Evolutionary conservation across 257 asterid genomes (phyloP).

Genomic region (Haberlea rhodopensis): DNA sequence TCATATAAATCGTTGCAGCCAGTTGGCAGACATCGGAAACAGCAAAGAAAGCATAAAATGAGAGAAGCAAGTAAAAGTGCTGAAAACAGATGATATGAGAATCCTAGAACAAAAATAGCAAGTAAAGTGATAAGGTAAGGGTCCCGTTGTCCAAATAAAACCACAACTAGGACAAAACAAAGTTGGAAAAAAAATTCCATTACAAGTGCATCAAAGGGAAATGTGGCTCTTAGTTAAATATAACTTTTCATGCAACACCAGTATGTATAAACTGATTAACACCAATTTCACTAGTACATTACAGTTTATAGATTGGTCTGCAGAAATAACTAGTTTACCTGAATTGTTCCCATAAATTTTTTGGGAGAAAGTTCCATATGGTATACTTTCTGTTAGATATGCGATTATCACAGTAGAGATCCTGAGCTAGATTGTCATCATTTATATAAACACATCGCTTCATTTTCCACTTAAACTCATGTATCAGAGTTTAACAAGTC

Average conservation of each 20-base stretch:
- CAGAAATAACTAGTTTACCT: conserved; percentile 46
- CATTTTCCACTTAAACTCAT: conserved; percentile 49
- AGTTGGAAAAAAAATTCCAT: not conserved
- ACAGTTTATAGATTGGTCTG: not conserved
- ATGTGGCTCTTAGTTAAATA: conserved; percentile 13
- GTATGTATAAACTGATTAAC: not conserved
- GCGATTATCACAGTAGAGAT: conserved; percentile 80
- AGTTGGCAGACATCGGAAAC: not conserved
- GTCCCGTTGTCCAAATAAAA: conserved; percentile 11
- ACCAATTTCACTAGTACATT: conserved; percentile 12
- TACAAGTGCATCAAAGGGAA: conserved; percentile 15
- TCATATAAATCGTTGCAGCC: not conserved
- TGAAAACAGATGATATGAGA: conserved; percentile 5
- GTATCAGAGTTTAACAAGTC: conserved; percentile 26
- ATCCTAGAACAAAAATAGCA: not conserved
- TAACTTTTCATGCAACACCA: conserved; percentile 13
- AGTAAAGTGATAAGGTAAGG: conserved; percentile 16
- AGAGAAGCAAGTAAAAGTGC: not conserved
- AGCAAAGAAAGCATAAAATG: conserved; percentile 16
- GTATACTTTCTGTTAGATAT: conserved; percentile 95
- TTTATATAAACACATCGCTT: conserved; percentile 87
- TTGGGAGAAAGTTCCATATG: conserved; percentile 89
- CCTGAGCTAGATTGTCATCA: conserved; percentile 69
- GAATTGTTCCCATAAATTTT: conserved; percentile 98
- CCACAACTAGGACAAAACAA: conserved; percentile 1